These are phyloP conservation scores for Colletotrichum trifolii DNA, from an alignment of 2,329 filamentous ascomycete species.

Conservation along the genomic window DNA sequence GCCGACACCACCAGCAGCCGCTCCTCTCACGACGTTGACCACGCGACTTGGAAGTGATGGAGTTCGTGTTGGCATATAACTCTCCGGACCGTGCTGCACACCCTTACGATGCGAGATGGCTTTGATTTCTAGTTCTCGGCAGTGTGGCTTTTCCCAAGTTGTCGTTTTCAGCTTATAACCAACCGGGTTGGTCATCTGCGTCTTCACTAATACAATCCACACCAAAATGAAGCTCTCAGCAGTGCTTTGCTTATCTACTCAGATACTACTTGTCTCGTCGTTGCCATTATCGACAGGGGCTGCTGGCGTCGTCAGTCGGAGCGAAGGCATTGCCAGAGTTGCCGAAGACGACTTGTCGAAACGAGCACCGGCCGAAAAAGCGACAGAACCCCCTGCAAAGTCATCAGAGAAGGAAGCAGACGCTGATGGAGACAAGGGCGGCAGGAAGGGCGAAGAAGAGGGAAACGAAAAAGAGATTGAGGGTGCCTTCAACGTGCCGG, in stretches of 20 bases:
- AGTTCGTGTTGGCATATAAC: constrained; percentile 16
- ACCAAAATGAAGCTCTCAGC: constrained; percentile 22
- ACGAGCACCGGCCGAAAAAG: constrained; percentile 2
- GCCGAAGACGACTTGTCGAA: not conserved
- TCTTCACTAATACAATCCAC: not conserved
- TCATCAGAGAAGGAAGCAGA: constrained; percentile 7
- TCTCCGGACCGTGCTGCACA: not conserved
- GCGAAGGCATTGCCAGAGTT: not conserved
- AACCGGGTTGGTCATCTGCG: constrained; percentile 7
- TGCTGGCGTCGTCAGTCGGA: not conserved
- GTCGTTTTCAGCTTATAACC: not conserved
- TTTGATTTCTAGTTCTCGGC: not conserved
- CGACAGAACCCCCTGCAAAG: not conserved
- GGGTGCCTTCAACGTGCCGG: constrained; percentile 43
- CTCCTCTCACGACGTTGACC: not conserved
- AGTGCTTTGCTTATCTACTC: not conserved
- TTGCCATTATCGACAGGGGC: constrained; percentile 9
- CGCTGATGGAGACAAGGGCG: constrained; percentile 17
- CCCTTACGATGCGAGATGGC: not conserved
- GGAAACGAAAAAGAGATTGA: constrained; percentile 46
- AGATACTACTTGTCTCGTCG: constrained; percentile 4
- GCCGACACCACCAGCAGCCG: not conserved
- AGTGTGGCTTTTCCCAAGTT: not conserved
- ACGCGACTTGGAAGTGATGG: not conserved
- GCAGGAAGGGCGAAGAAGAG: constrained; percentile 28